Conservation (phyloP, 257 asterid species). For the Datura wrightii region DNA sequence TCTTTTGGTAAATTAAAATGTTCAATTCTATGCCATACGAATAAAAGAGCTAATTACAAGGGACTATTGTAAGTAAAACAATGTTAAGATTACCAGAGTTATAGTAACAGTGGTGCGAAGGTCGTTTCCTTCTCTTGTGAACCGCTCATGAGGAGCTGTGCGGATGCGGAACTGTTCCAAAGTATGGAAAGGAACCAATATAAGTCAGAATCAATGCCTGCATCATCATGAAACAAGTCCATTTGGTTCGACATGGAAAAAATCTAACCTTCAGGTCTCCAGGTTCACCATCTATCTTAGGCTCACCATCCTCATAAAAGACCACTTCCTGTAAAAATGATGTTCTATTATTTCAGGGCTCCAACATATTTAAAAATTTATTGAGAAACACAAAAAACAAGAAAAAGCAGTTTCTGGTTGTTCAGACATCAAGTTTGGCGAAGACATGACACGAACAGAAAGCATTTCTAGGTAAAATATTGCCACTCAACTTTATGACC, state of each 20-base stretch:
- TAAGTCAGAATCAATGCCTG: constrained; percentile 23
- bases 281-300: constrained; percentile 92
- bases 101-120: constrained; percentile 80
- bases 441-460: background rate
- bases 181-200: constrained; percentile 23
- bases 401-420: constrained; percentile 6
- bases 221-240: background rate
- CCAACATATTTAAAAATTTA: constrained; percentile 15
- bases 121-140: constrained; percentile 90
- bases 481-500: background rate
- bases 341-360: background rate
- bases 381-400: background rate
- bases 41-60: background rate
- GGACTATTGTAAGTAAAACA: background rate
- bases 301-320: constrained; percentile 96
- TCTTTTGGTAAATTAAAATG: background rate
- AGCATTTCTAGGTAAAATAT: background rate
- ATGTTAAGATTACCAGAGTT: constrained; percentile 64
- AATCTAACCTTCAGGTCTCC: constrained; percentile 89
- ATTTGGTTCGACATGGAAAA: constrained; percentile 19
- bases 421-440: background rate
- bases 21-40: constrained; percentile 16
- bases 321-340: constrained; percentile 72
- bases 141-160: constrained; percentile 88
- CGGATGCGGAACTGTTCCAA: constrained; percentile 76